Evolutionary conservation across 805 yeast genomes (phyloP).

Genomic region (Ogataea thermomethanolica): DNA sequence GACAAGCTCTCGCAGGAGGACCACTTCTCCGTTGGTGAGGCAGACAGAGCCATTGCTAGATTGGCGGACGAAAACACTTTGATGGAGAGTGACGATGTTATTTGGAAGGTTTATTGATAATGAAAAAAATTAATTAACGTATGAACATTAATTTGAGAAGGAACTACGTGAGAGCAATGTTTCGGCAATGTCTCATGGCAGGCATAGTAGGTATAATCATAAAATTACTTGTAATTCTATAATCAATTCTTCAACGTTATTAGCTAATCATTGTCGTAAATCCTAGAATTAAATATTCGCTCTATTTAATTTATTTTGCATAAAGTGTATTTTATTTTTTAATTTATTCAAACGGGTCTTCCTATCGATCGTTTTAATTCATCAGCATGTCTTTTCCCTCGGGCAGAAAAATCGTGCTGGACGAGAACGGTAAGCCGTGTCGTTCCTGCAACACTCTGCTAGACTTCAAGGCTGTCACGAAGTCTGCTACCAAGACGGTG

Average conservation of each 20-base stretch:
- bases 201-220: no score
- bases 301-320: no score
- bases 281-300: no score
- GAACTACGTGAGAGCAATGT: no score
- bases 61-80: slow-evolving; percentile 44
- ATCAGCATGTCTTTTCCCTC: neutral
- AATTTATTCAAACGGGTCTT: no score
- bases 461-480: slow-evolving; percentile 69
- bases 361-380: no score
- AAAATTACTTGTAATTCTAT: no score
- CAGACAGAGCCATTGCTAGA: slow-evolving; percentile 39
- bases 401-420: slow-evolving; percentile 72
- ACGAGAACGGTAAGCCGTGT: slow-evolving; percentile 95
- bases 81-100: slow-evolving; percentile 39
- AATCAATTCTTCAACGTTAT: no score
- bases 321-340: no score
- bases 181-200: no score
- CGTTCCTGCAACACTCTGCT: slow-evolving; percentile 81
- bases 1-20: slow-evolving; percentile 41
- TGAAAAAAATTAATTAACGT: slow-evolving; percentile 21
- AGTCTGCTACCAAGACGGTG: slow-evolving; percentile 17
- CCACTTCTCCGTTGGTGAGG: slow-evolving; percentile 42
- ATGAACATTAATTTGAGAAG: no score
- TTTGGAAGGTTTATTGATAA: slow-evolving; percentile 43
- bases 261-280: no score